Evolutionary conservation across 1,284 basidiomycete species (phyloP).

Genomic region (Rhodotorula glutinis): DNA sequence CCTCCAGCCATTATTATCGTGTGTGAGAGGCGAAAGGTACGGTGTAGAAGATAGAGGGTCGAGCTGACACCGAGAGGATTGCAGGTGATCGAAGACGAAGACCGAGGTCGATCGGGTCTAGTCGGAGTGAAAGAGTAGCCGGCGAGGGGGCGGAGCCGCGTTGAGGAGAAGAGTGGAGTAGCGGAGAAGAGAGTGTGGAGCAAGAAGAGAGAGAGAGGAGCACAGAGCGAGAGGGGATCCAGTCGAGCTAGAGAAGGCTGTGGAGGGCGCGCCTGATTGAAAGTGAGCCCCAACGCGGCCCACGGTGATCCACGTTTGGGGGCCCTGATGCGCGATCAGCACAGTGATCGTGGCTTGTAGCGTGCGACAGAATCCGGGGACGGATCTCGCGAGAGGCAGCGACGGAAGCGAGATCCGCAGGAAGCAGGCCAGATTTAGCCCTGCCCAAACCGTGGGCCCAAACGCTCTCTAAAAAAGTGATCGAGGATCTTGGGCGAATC

Average conservation of each 20-base stretch:
- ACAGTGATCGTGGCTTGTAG: neutral
- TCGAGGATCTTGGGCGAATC: too few species aligned
- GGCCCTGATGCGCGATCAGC: neutral
- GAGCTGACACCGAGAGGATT: neutral
- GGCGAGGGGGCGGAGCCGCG: neutral
- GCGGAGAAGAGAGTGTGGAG: slow-evolving; percentile 5
- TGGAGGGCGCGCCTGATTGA: neutral
- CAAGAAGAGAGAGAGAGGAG: slow-evolving; percentile 2
- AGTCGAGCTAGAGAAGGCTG: neutral
- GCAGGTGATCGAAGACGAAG: neutral
- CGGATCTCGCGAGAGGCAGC: too few species aligned
- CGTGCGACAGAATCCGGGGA: too few species aligned
- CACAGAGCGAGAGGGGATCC: neutral
- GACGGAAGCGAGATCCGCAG: too few species aligned
- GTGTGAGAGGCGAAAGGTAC: too few species aligned
- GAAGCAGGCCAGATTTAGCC: neutral
- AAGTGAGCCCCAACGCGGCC: neutral
- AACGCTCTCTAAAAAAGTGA: too few species aligned
- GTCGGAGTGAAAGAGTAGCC: neutral
- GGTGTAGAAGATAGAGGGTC: neutral
- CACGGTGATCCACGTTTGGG: neutral
- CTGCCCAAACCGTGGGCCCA: too few species aligned
- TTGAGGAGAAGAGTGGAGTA: neutral
- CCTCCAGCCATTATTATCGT: slow-evolving; percentile 31
- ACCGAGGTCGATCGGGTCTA: neutral